Conservation (phyloP, 1,284 basidiomycete species). For the Apiotrichum sp. region DNA sequence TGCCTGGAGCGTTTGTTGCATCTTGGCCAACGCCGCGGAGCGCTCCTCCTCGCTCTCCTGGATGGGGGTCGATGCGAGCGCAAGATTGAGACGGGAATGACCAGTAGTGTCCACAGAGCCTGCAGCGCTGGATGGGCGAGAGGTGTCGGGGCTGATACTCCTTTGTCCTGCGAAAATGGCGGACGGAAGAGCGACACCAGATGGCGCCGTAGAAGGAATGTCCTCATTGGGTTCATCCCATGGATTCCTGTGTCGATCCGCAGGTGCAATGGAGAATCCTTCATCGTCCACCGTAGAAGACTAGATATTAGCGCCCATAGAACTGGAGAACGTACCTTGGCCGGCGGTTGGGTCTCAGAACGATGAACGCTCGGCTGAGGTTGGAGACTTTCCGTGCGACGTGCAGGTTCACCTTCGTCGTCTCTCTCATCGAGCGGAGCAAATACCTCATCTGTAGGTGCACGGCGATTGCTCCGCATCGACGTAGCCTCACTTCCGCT, state of each 20-base stretch:
- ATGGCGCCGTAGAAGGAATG: conserved; percentile 2
- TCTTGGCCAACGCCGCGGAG: conserved; percentile 49
- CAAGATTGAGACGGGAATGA: conserved; percentile 30
- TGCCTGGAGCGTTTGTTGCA: conserved; percentile 49
- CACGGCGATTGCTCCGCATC: conserved; percentile 21
- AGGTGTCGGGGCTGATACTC: conserved; percentile 2
- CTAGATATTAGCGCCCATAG: not conserved
- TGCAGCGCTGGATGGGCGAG: not conserved
- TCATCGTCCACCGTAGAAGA: conserved; percentile 48
- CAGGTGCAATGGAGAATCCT: conserved; percentile 52
- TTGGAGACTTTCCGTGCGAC: not conserved
- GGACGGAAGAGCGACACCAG: conserved; percentile 14
- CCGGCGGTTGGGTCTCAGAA: not conserved
- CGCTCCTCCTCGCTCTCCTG: conserved; percentile 49
- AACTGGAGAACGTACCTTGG: not conserved
- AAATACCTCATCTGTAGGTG: not conserved
- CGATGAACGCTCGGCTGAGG: not conserved
- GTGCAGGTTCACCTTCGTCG: not conserved
- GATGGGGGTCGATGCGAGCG: conserved; percentile 47
- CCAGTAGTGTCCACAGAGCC: not conserved
- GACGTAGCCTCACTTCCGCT: conserved; percentile 23
- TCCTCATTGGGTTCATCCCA: conserved; percentile 46
- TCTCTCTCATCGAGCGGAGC: not conserved
- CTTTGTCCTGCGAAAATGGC: conserved; percentile 16
- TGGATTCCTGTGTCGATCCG: conserved; percentile 48